Percentiles rank a stretch among this genome's conserved stretches.
Conservation (phyloP, 2,329 filamentous ascomycete species). For the Sarocladium oryzae region DNA sequence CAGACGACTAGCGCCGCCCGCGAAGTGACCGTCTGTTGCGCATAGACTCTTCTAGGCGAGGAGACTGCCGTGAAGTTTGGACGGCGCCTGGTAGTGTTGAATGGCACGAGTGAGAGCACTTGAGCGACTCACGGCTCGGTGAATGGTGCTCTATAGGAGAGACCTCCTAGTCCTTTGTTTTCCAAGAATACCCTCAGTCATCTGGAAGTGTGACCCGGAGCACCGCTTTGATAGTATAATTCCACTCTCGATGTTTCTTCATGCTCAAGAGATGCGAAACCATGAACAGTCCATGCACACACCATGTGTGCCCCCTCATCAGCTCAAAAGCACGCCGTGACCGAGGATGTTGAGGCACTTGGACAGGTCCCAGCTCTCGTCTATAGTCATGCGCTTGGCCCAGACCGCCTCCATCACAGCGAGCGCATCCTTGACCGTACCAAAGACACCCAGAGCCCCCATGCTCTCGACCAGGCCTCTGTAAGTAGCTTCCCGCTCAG, state of each 20-base stretch:
- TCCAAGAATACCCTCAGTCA: too few relatives aligned
- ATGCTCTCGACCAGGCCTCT: conserved; percentile 33
- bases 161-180: too few relatives aligned
- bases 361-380: conserved; percentile 37
- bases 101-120: too few relatives aligned
- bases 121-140: too few relatives aligned
- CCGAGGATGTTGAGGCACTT: conserved; percentile 36
- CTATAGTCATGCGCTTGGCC: conserved; percentile 30
- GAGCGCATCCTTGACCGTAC: conserved; percentile 36
- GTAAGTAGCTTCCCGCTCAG: conserved; percentile 35
- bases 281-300: too few relatives aligned
- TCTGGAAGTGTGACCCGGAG: too few relatives aligned
- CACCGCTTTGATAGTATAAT: not conserved
- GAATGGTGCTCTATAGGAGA: too few relatives aligned
- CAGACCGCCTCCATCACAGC: conserved; percentile 42
- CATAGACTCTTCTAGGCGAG: conserved; percentile 11
- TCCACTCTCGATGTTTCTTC: too few relatives aligned
- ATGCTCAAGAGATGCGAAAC: too few relatives aligned
- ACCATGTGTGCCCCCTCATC: not conserved
- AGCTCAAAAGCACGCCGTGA: conserved; percentile 28
- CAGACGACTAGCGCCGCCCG: conserved; percentile 26
- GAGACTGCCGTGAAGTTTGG: not conserved
- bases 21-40: conserved; percentile 36
- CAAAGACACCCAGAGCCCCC: conserved; percentile 37
- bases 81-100: too few relatives aligned